Evolutionary conservation across 1,139 yeast species (phyloP), one percentile per base, ranked within the genome.

Genomic region (Yamadazyma epiphylla): DNA sequence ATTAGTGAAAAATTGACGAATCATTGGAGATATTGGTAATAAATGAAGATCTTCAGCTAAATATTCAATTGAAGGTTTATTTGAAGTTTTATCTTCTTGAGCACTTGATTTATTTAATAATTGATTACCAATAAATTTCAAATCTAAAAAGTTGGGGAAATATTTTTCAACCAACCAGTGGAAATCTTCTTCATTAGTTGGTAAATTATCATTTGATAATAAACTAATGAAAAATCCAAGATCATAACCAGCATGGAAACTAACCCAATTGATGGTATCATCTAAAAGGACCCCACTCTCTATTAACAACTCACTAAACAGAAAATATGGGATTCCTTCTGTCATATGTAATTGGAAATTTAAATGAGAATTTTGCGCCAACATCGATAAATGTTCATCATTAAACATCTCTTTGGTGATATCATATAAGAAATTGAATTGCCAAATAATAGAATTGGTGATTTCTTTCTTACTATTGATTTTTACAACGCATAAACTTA

Each of bases 171-270:
- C 69, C 71, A 88, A 77, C 68, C 79, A 70, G 41, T 81, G 70
- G 49, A 87, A 91, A 26, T 83, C 95, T 25, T 76, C 73, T 51
- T 85, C 94, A 44, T 81, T 87, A 14, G 74, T 76, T 1, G 97
- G 97, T 64, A 91, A 82, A 30, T 70, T 65, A 36, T 77, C 74
- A 55, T 87, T 86, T 43, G 82, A 76, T 53, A 91, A 68, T 41
- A 88, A 67, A 33, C 95, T 79, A 23, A 88, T 64, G 41, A 91
- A 66, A 55, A 89, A 89, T 2, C 98, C 98, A 52, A 89, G 74
- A 57, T 91, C 98, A 57, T 91, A 91, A 11, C 97, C 98, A 1
- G 88, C 82, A 55, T 91, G 97, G 59, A 82, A 91, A 39, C 95
- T 83, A 33, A 88, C 70, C 98, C 98, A 91, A 35, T 81, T 77